Evolutionary conservation across 352 stramenopile genomes (phyloP).

Genomic region (Phytophthora tentaculata): DNA sequence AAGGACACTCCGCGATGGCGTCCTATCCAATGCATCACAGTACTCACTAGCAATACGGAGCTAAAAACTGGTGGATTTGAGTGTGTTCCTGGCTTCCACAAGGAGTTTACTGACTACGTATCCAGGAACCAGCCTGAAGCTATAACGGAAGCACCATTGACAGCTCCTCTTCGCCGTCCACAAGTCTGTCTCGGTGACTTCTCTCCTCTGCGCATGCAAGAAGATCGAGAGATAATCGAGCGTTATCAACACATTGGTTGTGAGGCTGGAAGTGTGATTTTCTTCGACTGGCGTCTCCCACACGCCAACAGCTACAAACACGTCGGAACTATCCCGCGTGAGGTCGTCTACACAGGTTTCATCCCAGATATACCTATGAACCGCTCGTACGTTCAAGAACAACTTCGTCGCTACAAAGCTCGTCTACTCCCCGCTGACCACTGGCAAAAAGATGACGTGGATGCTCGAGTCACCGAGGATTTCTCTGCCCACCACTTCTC

Average conservation of each 20-base stretch:
- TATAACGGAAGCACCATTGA: conserved; percentile 17
- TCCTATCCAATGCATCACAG: conserved; percentile 90
- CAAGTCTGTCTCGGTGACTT: conserved; percentile 90
- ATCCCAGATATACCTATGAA: conserved; percentile 81
- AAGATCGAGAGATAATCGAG: conserved; percentile 77
- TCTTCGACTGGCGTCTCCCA: conserved; percentile 89
- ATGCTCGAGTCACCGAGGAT: conserved; percentile 61
- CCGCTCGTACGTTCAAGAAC: conserved; percentile 67
- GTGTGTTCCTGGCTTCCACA: conserved; percentile 87
- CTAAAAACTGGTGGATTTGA: conserved; percentile 87
- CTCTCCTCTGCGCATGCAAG: conserved; percentile 83
- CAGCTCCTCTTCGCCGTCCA: conserved; percentile 37
- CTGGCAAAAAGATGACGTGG: conserved; percentile 75
- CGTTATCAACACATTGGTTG: conserved; percentile 74
- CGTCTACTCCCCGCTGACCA: conserved; percentile 75
- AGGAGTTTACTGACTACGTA: conserved; percentile 79
- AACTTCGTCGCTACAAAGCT: conserved; percentile 70
- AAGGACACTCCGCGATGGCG: conserved; percentile 84
- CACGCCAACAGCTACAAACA: conserved; percentile 91
- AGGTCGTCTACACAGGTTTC: conserved; percentile 90
- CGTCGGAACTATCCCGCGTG: conserved; percentile 53
- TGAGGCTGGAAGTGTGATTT: conserved; percentile 78
- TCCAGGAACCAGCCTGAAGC: conserved; percentile 24
- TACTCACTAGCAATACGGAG: conserved; percentile 74
- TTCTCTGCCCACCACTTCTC: conserved; percentile 77